phyloP scores from a whole-genome alignment of 2,329 filamentous ascomycete species.

The Ceratocystis variospora region DNA sequence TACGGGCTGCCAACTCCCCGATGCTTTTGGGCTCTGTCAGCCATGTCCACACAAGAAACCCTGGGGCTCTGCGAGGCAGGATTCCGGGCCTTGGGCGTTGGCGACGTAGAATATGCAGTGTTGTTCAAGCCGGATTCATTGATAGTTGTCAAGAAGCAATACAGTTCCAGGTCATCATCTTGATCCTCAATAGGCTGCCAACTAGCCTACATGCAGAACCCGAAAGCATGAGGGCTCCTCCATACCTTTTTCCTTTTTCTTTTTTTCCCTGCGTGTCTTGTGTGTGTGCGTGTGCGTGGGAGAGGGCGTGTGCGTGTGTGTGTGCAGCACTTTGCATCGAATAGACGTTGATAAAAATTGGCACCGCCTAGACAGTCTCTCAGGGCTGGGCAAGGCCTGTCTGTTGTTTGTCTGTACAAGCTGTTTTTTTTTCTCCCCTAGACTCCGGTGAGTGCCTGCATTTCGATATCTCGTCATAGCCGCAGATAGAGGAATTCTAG shows the following conservation, averaged over 20 bases:
- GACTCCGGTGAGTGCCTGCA: background rate
- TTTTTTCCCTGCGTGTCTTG: background rate
- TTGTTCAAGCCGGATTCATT: background rate
- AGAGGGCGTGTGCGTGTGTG: too few species aligned
- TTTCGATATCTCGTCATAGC: background rate
- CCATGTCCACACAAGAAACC: background rate
- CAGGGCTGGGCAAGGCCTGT: too few species aligned
- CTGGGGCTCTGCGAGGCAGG: background rate
- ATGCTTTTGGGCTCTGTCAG: background rate
- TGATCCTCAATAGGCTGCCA: slow-evolving; percentile 3
- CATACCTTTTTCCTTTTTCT: background rate
- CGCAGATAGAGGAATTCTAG: background rate
- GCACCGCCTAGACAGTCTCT: background rate
- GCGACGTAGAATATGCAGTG: background rate
- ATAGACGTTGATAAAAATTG: background rate
- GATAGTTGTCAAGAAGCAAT: slow-evolving; percentile 3
- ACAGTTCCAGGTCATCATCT: slow-evolving; percentile 6
- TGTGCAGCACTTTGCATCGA: background rate
- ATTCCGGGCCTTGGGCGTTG: background rate
- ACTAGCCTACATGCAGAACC: slow-evolving; percentile 1
- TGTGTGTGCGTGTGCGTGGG: background rate
- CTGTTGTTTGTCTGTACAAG: background rate
- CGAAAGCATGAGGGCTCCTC: background rate
- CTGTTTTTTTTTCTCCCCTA: background rate
- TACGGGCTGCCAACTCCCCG: too few species aligned